Evolutionary conservation across 768 basidiomycete genomes (phyloP).

Genomic region (Trametes gibbosa): DNA sequence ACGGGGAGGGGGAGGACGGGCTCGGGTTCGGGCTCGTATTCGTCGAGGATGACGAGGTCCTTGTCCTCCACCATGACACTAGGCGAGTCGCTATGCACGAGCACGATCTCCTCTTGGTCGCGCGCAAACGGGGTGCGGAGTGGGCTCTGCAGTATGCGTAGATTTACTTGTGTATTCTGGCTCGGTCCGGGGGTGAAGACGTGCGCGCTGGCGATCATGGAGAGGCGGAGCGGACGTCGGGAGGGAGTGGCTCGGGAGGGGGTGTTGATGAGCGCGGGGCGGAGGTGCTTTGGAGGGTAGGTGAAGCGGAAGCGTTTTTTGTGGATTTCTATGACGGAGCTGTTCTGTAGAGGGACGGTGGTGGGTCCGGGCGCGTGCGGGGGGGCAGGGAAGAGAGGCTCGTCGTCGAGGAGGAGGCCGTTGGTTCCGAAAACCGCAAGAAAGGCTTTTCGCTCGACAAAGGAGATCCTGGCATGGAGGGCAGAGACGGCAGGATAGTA

Average conservation of each 20-base stretch:
- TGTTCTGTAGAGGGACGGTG: constrained; percentile 63
- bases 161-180: constrained; percentile 57
- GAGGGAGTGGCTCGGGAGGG: constrained; percentile 44
- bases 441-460: constrained; percentile 69
- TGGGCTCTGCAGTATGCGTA: constrained; percentile 61
- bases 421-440: constrained; percentile 56
- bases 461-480: constrained; percentile 66
- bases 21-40: constrained; percentile 37
- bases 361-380: constrained; percentile 34
- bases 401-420: constrained; percentile 63
- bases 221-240: constrained; percentile 57
- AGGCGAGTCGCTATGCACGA: constrained; percentile 65
- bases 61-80: constrained; percentile 67
- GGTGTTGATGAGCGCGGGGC: constrained; percentile 39
- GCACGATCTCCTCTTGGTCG: constrained; percentile 43
- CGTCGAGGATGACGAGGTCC: constrained; percentile 68
- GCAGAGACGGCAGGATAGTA: constrained; percentile 64
- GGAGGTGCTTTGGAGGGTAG: constrained; percentile 73
- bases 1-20: constrained; percentile 13
- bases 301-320: constrained; percentile 68
- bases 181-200: constrained; percentile 69
- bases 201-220: constrained; percentile 73
- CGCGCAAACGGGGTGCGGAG: constrained; percentile 34
- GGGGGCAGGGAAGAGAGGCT: constrained; percentile 51
- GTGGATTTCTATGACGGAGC: constrained; percentile 65